Base-by-base conservation (phyloP, 2,329 filamentous ascomycete species). In the Trichoderma afroharzianum region DNA sequence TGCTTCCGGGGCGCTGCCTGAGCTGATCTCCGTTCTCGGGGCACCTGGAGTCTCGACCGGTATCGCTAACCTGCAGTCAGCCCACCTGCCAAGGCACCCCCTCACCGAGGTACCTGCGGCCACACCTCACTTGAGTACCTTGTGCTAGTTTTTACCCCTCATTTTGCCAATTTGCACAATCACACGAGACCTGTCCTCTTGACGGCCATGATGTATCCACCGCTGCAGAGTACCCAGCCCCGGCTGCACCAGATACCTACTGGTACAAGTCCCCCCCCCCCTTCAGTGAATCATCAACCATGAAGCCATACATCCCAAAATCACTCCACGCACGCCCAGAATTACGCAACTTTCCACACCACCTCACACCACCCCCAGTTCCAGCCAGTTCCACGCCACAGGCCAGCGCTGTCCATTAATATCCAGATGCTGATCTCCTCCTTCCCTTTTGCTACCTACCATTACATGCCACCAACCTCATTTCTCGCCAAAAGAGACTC, bases 381-480 rank as follows among this genome's bases (percentile, higher is more conserved):
- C 58, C 68, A 57, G 70, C 55, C 71, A 73, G 11, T 26, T 53
- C 21, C 43, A 50, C 43, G 43, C 43, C 43, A 50, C 43, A n/a
- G 43, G 43, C 43, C 24, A 21, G 33, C 53, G 55, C 63, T 59
- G 69, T 24, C 58, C 67, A 68, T 67, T 69, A 55, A 53, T 71
- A 68, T 50, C 36, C 57, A 69, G 67, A 69, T 70, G 30, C 59
- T 63, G 32, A 70, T 43, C 33, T 58, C 69, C 43, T 61, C 43
- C 63, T 71, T 58, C 28, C 61, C 69, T 72, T 74, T 73, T 75
- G 32, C 39, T 32, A 43, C 57, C 39, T 32, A 43, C 57, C 71
- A 18, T 71, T 50, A 50, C 43, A 50, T 50, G 43, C 43, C 43
- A 50, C 43, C 43, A 50, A 50, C 70, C 58, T 73, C 70, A 72